Conservation (phyloP, 2,329 filamentous ascomycete genomes). For the Emericellopsis atlantica region DNA sequence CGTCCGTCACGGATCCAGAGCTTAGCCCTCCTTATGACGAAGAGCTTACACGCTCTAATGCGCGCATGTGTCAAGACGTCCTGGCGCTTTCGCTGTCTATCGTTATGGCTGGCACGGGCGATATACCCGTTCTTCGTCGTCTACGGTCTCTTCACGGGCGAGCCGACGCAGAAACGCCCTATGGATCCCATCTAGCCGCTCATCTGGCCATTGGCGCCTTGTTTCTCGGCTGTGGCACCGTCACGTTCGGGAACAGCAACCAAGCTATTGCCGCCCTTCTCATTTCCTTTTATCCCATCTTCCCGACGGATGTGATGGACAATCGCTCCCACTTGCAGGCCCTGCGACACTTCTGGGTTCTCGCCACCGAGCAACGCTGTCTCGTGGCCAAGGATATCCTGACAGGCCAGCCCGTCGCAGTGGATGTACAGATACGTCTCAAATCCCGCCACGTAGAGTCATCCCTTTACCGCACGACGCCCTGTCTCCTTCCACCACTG, state of each 20-base stretch:
- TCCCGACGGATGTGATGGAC: slow-evolving; percentile 79
- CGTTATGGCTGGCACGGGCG: slow-evolving; percentile 93
- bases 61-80: slow-evolving; percentile 83
- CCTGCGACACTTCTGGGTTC: slow-evolving; percentile 93
- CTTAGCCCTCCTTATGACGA: slow-evolving; percentile 56
- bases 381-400: slow-evolving; percentile 79
- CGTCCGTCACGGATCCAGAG: slow-evolving; percentile 14
- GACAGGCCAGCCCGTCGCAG: slow-evolving; percentile 64
- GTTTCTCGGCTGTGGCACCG: slow-evolving; percentile 85
- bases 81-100: slow-evolving; percentile 71
- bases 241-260: slow-evolving; percentile 82
- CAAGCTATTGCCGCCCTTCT: slow-evolving; percentile 76
- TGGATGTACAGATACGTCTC: slow-evolving; percentile 57
- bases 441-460: slow-evolving; percentile 25
- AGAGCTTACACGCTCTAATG: slow-evolving; percentile 68
- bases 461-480: slow-evolving; percentile 32
- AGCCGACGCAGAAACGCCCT: slow-evolving; percentile 71
- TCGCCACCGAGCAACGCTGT: slow-evolving; percentile 82
- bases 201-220: slow-evolving; percentile 86
- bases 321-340: slow-evolving; percentile 93
- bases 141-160: slow-evolving; percentile 81
- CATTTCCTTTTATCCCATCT: slow-evolving; percentile 87
- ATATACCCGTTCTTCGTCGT: slow-evolving; percentile 72
- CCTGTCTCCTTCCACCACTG: slow-evolving; percentile 52
- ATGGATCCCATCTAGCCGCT: slow-evolving; percentile 85